Percentiles rank a stretch among this genome's conserved stretches.
Conservation (phyloP, 2,329 filamentous ascomycete species). For the Coniochaeta ligniaria region DNA sequence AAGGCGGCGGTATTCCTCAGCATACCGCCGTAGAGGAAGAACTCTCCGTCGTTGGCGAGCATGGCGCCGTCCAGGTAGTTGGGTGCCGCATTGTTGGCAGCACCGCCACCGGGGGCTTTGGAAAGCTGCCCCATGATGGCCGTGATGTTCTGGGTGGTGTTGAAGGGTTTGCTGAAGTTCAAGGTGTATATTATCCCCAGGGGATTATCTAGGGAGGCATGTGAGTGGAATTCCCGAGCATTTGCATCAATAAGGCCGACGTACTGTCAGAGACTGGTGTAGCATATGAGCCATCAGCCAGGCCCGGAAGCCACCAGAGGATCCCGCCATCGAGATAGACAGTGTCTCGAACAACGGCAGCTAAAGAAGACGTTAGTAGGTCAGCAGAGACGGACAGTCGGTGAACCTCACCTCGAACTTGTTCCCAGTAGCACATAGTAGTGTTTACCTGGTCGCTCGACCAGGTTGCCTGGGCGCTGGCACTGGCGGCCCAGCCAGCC, state of each 20-base stretch:
- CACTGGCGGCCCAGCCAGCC: constrained; percentile 19
- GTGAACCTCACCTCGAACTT: constrained; percentile 29
- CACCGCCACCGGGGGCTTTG: constrained; percentile 36
- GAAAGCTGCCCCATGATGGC: constrained; percentile 38
- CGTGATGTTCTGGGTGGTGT: constrained; percentile 44
- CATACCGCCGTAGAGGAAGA: constrained; percentile 58
- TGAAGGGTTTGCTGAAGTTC: constrained; percentile 51
- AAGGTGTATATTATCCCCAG: constrained; percentile 47
- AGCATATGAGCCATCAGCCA: constrained; percentile 33
- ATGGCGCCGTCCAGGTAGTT: constrained; percentile 57
- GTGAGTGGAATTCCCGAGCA: constrained; percentile 4
- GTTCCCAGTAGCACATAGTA: constrained; percentile 52
- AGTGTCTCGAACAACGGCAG: constrained; percentile 50
- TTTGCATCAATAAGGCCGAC: constrained; percentile 10
- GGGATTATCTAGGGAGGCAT: constrained; percentile 35
- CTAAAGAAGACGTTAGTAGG: constrained; percentile 24
- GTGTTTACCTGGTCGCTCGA: constrained; percentile 43
- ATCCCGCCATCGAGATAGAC: constrained; percentile 59
- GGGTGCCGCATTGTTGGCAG: constrained; percentile 43
- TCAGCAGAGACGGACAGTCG: constrained; percentile 12
- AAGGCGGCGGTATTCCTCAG: constrained; percentile 25
- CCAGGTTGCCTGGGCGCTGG: constrained; percentile 40
- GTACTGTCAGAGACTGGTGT: constrained; percentile 30
- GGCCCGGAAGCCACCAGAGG: constrained; percentile 43
- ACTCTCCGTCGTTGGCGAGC: constrained; percentile 56